These are phyloP conservation scores for Adenanthera pavonina DNA, from an alignment of 306 rosid genomes.

Conservation along the genomic window DNA sequence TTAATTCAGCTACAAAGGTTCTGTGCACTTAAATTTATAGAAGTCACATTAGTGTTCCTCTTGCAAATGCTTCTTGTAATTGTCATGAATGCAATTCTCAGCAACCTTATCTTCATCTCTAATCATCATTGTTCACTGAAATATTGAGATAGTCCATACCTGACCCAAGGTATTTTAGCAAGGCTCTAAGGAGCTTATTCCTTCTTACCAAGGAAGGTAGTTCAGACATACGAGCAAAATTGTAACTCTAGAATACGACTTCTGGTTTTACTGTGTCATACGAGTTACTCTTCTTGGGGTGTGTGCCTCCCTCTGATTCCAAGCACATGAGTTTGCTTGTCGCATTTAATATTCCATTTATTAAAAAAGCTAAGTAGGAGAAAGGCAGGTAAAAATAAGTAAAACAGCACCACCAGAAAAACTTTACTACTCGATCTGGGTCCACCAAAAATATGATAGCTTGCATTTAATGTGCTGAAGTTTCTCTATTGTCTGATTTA, in stretches of 20 bases:
- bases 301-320: conserved; percentile 31
- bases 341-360: conserved; percentile 37
- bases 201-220: not conserved
- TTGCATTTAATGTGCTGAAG: not conserved
- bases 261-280: not conserved
- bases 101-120: not conserved
- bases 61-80: not conserved
- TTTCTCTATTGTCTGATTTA: not conserved
- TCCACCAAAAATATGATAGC: not conserved
- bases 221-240: not conserved
- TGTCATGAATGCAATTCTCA: conserved; percentile 1
- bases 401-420: conserved; percentile 9
- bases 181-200: not conserved
- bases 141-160: not conserved
- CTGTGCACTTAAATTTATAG: not conserved
- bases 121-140: not conserved
- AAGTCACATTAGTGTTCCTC: not conserved
- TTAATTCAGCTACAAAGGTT: not conserved
- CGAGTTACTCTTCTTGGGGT: conserved; percentile 5
- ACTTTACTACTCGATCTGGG: conserved; percentile 31
- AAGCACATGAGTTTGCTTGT: conserved; percentile 39
- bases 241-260: not conserved
- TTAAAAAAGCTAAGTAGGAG: not conserved
- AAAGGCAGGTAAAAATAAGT: conserved; percentile 5
- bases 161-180: not conserved